Conservation (phyloP, 2,329 filamentous ascomycete species). For the Fusarium nematophilum region DNA sequence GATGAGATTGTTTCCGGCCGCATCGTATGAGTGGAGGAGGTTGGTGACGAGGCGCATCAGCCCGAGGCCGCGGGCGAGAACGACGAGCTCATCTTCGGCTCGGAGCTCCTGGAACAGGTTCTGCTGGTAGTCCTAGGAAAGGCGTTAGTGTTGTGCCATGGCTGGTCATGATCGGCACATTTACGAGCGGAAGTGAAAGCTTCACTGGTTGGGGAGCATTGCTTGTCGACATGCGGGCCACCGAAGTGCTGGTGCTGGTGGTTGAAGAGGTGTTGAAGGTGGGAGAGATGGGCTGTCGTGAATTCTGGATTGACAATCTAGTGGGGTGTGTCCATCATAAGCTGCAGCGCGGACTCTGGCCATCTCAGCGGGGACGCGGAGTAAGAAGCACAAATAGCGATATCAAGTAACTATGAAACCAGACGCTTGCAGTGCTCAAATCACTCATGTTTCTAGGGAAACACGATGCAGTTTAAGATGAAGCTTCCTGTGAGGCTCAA, state of each 20-base stretch:
- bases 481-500: no score
- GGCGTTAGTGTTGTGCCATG: slow-evolving; percentile 20
- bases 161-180: not conserved
- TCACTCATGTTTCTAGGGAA: no score
- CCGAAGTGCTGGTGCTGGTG: slow-evolving; percentile 28
- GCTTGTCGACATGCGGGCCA: slow-evolving; percentile 61
- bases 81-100: slow-evolving; percentile 90
- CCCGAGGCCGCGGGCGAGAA: slow-evolving; percentile 91
- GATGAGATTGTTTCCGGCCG: slow-evolving; percentile 91
- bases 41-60: slow-evolving; percentile 95
- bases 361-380: no score
- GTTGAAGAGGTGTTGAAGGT: slow-evolving; percentile 21
- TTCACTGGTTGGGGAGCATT: slow-evolving; percentile 77
- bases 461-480: no score
- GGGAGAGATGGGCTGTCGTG: slow-evolving; percentile 21
- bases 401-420: no score
- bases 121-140: slow-evolving; percentile 87
- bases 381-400: no score
- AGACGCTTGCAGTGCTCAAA: no score
- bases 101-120: slow-evolving; percentile 92
- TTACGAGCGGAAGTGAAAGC: slow-evolving; percentile 74
- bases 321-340: slow-evolving; percentile 19
- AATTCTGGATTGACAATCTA: slow-evolving; percentile 30
- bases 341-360: slow-evolving; percentile 12
- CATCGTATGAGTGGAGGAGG: slow-evolving; percentile 95